Evolutionary conservation across 2,329 filamentous ascomycete genomes (phyloP), one percentile per base, ranked within the genome.

Genomic region (Madurella mycetomatis): DNA sequence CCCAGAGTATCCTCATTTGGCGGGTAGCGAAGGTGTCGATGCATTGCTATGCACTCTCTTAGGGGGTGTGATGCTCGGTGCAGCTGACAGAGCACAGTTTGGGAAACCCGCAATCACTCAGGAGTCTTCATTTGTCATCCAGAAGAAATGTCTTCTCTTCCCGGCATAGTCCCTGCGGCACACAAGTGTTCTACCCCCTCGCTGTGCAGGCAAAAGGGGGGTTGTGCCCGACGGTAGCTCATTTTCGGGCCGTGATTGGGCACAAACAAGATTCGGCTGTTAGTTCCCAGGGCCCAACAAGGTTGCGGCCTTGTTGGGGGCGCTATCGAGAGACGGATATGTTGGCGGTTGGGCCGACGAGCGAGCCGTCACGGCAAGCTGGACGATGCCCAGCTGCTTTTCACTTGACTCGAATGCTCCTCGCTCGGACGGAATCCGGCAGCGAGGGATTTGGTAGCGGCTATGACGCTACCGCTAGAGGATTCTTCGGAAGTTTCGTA

Each of bases 311-410:
- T 37, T 15, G 4, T 2, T 12, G 13, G 34, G 34, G 11, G 13
- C 4, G 34, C 34, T 44, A 34, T 19, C 37, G 15, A 16, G 37
- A 30, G 44, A 9, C 30, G 44, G 13, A 17, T 15, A 17, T 34
- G 30, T 30, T 18, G 13, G 43, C n/a, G 9, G n/a, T 56, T 50
- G 50, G 19, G 49, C 49, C 54, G 54, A 56, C 53, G 53, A 49
- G 49, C 49, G 54, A 56, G 46, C 16, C n/a, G n/a, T 25, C 4
- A 25, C 25, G 7, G 3, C 25, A 25, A 25, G 25, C 25, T 7
- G 25, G 4, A 4, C 25, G 25, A 25, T 3, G 25, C 25, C 25
- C 25, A 7, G 25, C 25, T 25, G 25, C 4, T 25, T 3, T 25
- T 25, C 52, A 54, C 52, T 50, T 47, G 43, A 47, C 47, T 47